phyloP scores from a whole-genome alignment of 768 basidiomycete genomes.

The Pleurotus eryngii region DNA sequence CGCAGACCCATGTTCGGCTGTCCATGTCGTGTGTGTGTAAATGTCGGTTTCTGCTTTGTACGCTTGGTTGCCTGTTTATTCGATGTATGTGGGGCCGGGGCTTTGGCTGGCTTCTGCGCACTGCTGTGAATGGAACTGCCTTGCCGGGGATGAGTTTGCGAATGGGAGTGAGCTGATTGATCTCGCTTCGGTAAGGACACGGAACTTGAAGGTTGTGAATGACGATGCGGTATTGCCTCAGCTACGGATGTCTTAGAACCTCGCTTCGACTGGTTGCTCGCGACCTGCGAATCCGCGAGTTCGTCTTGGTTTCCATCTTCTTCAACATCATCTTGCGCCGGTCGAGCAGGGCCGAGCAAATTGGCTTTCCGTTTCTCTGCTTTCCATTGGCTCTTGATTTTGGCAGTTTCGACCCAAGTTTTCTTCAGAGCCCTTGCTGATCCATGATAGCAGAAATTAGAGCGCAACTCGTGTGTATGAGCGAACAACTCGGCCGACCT shows the following conservation, averaged over 20 bases:
- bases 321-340: constrained; percentile 12
- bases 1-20: constrained; percentile 76
- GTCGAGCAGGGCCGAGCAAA: constrained; percentile 9
- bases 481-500: constrained; percentile 39
- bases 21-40: constrained; percentile 28
- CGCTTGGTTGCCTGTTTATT: background rate
- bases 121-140: background rate
- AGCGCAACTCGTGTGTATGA: background rate
- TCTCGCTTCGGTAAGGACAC: no score
- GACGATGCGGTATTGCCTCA: no score
- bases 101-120: background rate
- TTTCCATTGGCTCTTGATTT: constrained; percentile 79
- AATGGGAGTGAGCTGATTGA: background rate
- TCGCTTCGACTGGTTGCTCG: constrained; percentile 10
- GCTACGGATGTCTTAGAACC: background rate
- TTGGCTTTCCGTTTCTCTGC: constrained; percentile 56
- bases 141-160: background rate
- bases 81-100: background rate
- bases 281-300: constrained; percentile 15
- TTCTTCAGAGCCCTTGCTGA: constrained; percentile 79
- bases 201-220: no score
- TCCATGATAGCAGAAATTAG: constrained; percentile 7
- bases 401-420: constrained; percentile 73
- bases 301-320: constrained; percentile 8
- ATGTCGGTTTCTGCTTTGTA: background rate